phyloP scores from a whole-genome alignment of 2,329 filamentous ascomycete genomes.

The Dryadomyces quercivorus region DNA sequence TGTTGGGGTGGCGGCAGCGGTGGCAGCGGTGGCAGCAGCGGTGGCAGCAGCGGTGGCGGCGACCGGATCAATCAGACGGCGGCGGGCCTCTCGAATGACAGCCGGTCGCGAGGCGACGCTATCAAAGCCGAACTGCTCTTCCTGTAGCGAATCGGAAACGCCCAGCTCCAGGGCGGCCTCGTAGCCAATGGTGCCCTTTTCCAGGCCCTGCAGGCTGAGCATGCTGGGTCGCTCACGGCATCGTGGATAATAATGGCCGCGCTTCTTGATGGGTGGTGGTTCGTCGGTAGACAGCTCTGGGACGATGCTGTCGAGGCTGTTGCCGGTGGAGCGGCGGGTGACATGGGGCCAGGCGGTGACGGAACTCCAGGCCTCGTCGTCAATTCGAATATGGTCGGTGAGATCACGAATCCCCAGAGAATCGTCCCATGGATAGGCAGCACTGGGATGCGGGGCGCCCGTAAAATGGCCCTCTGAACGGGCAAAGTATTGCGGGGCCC shows the following conservation, averaged over 20 bases:
- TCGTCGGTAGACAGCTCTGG: slow-evolving; percentile 5
- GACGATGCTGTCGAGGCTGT: background rate
- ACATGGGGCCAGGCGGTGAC: slow-evolving; percentile 53
- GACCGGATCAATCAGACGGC: slow-evolving; percentile 39
- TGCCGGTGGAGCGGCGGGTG: slow-evolving; percentile 26
- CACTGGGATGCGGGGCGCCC: slow-evolving; percentile 48
- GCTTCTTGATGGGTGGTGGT: slow-evolving; percentile 29
- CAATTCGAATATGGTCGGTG: slow-evolving; percentile 51
- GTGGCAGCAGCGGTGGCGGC: slow-evolving; percentile 13
- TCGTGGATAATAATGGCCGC: slow-evolving; percentile 45
- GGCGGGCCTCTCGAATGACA: slow-evolving; percentile 44
- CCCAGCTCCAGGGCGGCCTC: slow-evolving; percentile 54
- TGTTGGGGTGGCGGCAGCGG: too few relatives aligned
- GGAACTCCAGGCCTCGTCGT: slow-evolving; percentile 50
- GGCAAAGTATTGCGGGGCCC: slow-evolving; percentile 61
- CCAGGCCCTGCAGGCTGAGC: slow-evolving; percentile 59
- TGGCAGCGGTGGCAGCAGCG: background rate
- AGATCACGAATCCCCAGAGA: slow-evolving; percentile 48
- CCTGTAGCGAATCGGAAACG: slow-evolving; percentile 51
- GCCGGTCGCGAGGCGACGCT: slow-evolving; percentile 40
- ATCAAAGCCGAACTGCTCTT: slow-evolving; percentile 49
- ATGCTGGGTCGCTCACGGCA: slow-evolving; percentile 56
- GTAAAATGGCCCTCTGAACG: slow-evolving; percentile 46
- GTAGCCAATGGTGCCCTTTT: slow-evolving; percentile 60
- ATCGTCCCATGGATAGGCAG: slow-evolving; percentile 57